A percentile compares a stretch with the other conserved stretches of the same genome.
Conservation (phyloP, 148 eudicot genomes). For the Nyssa sinensis region DNA sequence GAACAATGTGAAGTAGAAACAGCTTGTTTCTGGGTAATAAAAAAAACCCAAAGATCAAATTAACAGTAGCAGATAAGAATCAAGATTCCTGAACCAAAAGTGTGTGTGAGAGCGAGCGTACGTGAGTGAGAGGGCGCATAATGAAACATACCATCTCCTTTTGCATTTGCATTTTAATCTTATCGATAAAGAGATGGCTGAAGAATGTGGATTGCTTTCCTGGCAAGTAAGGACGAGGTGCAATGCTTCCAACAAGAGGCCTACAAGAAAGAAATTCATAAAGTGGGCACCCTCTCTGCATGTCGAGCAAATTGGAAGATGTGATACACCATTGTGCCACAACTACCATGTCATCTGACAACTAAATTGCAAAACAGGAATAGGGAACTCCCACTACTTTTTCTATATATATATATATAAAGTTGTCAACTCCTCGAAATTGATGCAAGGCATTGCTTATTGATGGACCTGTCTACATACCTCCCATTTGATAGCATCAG, state of each 20-base stretch:
- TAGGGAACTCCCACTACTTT: background rate
- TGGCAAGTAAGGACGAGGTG: slow-evolving; percentile 21
- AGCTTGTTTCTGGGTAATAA: slow-evolving; percentile 51
- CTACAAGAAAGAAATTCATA: slow-evolving; percentile 24
- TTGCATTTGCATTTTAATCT: slow-evolving; percentile 35
- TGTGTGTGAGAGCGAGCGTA: background rate
- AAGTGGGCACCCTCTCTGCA: background rate
- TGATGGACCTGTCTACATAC: slow-evolving; percentile 22
- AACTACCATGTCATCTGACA: background rate
- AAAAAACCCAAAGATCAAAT: slow-evolving; percentile 2
- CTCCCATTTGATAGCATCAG: slow-evolving; percentile 64
- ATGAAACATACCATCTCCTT: slow-evolving; percentile 37
- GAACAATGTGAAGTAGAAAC: slow-evolving; percentile 80
- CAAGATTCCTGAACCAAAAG: background rate
- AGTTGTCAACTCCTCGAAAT: background rate
- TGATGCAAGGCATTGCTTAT: background rate
- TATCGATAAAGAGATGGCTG: slow-evolving; percentile 61
- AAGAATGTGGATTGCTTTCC: slow-evolving; percentile 41
- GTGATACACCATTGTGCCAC: background rate
- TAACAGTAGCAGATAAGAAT: background rate
- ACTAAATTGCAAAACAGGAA: background rate
- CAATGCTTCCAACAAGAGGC: slow-evolving; percentile 55
- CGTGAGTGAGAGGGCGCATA: slow-evolving; percentile 5
- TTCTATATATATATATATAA: background rate
- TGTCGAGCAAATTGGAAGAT: background rate